Percentiles rank a stretch among this genome's conserved stretches.
Evolutionary conservation across 2,329 filamentous ascomycete genomes (phyloP).

Genomic region (Cyanodermella asteris): DNA sequence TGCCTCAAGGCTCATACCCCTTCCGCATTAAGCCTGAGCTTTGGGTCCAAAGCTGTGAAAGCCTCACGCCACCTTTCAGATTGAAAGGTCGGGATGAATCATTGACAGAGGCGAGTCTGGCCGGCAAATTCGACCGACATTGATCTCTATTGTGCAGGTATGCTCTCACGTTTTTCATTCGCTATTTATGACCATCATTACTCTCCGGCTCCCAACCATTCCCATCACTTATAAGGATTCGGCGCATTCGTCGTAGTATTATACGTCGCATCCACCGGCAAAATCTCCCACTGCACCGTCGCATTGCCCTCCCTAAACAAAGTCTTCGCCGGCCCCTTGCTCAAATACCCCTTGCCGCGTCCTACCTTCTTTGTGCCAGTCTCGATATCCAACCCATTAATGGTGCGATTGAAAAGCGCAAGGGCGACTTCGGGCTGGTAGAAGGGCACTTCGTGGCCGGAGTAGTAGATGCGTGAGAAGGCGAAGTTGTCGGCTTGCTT

Average conservation of each 20-base stretch:
- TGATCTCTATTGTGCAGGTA: no score
- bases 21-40: no score
- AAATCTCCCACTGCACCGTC: constrained; percentile 15
- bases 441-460: constrained; percentile 38
- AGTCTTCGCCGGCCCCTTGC: constrained; percentile 18
- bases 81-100: no score
- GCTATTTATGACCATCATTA: no score
- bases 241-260: constrained; percentile 13
- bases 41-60: no score
- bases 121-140: no score
- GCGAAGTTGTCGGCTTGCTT: constrained; percentile 31
- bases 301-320: constrained; percentile 23
- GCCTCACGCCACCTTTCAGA: no score
- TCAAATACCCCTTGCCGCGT: constrained; percentile 15
- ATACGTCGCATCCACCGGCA: constrained; percentile 14
- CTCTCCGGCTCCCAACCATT: no score
- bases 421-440: constrained; percentile 39
- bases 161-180: no score
- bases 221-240: no score
- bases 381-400: constrained; percentile 32
- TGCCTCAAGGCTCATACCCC: no score
- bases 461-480: constrained; percentile 43
- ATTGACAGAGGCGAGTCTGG: no score
- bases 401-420: constrained; percentile 37
- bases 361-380: constrained; percentile 24